Percentiles rank a stretch among this genome's conserved stretches.
phyloP scores from a whole-genome alignment of 1,284 basidiomycete genomes.

The Sporisorium reilianum region DNA sequence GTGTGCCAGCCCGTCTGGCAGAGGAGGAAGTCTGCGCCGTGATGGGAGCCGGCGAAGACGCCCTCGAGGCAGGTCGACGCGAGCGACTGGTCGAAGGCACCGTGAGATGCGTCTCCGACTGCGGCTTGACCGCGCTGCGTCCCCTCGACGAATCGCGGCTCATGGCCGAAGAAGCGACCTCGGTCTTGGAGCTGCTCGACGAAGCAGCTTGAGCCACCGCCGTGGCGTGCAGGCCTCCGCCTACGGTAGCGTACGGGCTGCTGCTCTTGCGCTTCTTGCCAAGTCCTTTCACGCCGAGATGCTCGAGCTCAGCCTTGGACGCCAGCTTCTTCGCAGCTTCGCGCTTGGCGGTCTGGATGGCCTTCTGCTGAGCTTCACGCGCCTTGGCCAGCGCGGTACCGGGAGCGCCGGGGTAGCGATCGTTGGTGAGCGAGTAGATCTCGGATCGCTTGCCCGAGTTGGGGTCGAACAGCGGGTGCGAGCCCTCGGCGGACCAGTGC shows the following conservation, averaged over 20 bases:
- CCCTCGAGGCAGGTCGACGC: slow-evolving; percentile 45
- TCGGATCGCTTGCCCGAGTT: slow-evolving; percentile 50
- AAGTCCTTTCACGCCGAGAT: slow-evolving; percentile 61
- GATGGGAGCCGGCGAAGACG: slow-evolving; percentile 39
- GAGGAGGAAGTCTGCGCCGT: slow-evolving; percentile 16
- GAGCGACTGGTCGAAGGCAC: slow-evolving; percentile 44
- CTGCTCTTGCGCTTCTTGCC: slow-evolving; percentile 63
- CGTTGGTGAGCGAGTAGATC: slow-evolving; percentile 61
- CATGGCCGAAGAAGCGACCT: slow-evolving; percentile 24
- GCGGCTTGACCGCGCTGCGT: slow-evolving; percentile 35
- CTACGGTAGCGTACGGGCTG: slow-evolving; percentile 56
- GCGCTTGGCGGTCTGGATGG: slow-evolving; percentile 44
- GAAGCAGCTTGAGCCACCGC: slow-evolving; percentile 13
- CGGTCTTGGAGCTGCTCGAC: slow-evolving; percentile 16
- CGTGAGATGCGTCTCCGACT: slow-evolving; percentile 24
- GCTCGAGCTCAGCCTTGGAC: slow-evolving; percentile 59
- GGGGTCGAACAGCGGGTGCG: slow-evolving; percentile 47
- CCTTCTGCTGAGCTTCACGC: slow-evolving; percentile 53
- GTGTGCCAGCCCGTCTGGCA: slow-evolving; percentile 24
- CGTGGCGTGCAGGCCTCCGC: neutral
- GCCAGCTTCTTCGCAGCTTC: slow-evolving; percentile 55
- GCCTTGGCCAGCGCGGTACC: slow-evolving; percentile 60
- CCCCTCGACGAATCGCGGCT: slow-evolving; percentile 41
- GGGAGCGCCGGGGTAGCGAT: slow-evolving; percentile 63
- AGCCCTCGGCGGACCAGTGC: slow-evolving; percentile 47